Evolutionary conservation across 192 early-diverging fungal genomes (phyloP).

Genomic region (Coemansia sp.): DNA sequence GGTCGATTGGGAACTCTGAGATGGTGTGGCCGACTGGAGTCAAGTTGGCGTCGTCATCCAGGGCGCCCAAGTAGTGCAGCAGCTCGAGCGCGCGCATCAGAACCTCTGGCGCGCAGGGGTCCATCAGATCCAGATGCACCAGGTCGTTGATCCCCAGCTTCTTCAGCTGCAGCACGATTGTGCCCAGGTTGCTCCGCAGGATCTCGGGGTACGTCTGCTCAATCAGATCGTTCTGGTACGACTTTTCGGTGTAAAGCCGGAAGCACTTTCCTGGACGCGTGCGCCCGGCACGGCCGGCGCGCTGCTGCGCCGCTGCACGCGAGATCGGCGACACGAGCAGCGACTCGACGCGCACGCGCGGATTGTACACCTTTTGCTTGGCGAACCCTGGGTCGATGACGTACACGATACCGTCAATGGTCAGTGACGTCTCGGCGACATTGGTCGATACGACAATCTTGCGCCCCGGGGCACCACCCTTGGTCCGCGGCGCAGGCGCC

Average conservation of each 20-base stretch:
- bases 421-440: constrained; percentile 96
- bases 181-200: constrained; percentile 90
- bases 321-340: constrained; percentile 93
- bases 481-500: constrained; percentile 73
- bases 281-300: constrained; percentile 98
- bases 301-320: constrained; percentile 93
- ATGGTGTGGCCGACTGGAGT: constrained; percentile 79
- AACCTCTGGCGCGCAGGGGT: constrained; percentile 97
- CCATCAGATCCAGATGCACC: constrained; percentile 99
- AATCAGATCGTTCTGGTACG: constrained; percentile 87
- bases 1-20: constrained; percentile 97
- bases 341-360: constrained; percentile 92
- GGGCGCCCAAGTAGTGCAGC: constrained; percentile 88
- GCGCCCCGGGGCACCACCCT: constrained; percentile 85
- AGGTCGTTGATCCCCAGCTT: constrained; percentile 96
- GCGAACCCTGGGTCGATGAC: constrained; percentile 98
- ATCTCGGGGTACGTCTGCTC: constrained; percentile 99
- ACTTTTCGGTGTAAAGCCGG: constrained; percentile 96
- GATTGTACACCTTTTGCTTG: constrained; percentile 99
- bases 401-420: constrained; percentile 98
- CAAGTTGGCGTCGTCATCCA: constrained; percentile 93
- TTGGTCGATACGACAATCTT: constrained; percentile 97
- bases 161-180: constrained; percentile 95
- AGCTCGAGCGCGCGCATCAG: constrained; percentile 96
- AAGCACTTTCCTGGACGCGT: constrained; percentile 96